A percentile compares a stretch with the other conserved stretches of the same genome.
phyloP scores from a whole-genome alignment of 2,329 filamentous ascomycete genomes.

The Lasiodiplodia hormozganensis region DNA sequence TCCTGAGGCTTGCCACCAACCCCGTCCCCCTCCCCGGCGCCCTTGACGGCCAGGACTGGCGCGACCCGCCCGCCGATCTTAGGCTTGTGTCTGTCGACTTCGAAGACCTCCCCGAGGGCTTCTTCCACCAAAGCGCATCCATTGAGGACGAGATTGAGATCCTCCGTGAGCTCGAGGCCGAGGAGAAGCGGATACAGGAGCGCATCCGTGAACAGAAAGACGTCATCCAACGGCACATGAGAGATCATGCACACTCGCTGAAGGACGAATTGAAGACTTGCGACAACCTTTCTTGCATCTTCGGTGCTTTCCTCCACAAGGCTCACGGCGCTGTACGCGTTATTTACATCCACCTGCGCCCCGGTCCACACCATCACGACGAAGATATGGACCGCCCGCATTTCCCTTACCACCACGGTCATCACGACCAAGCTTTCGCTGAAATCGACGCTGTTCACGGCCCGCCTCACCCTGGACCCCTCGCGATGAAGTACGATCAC shows the following conservation, averaged over 20 bases:
- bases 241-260: constrained; percentile 42
- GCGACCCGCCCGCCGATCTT: constrained; percentile 44
- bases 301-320: constrained; percentile 48
- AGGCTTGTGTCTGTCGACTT: constrained; percentile 37
- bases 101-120: constrained; percentile 29
- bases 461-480: neutral
- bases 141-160: constrained; percentile 51
- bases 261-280: constrained; percentile 51
- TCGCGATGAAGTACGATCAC: constrained; percentile 27
- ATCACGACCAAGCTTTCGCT: constrained; percentile 33
- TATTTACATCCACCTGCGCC: constrained; percentile 40
- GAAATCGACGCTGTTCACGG: constrained; percentile 11
- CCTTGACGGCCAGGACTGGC: constrained; percentile 44
- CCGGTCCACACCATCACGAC: constrained; percentile 33
- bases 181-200: constrained; percentile 47
- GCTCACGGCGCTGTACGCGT: constrained; percentile 44
- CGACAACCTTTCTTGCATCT: constrained; percentile 51
- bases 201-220: constrained; percentile 46
- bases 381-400: constrained; percentile 34
- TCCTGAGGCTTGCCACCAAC: constrained; percentile 44
- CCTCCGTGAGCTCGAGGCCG: constrained; percentile 47
- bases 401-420: constrained; percentile 34
- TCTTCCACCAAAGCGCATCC: constrained; percentile 31
- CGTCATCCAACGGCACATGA: constrained; percentile 41
- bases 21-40: constrained; percentile 42